Base-by-base conservation (phyloP, 164 flowering plant species). In the Sextonia rubra region DNA sequence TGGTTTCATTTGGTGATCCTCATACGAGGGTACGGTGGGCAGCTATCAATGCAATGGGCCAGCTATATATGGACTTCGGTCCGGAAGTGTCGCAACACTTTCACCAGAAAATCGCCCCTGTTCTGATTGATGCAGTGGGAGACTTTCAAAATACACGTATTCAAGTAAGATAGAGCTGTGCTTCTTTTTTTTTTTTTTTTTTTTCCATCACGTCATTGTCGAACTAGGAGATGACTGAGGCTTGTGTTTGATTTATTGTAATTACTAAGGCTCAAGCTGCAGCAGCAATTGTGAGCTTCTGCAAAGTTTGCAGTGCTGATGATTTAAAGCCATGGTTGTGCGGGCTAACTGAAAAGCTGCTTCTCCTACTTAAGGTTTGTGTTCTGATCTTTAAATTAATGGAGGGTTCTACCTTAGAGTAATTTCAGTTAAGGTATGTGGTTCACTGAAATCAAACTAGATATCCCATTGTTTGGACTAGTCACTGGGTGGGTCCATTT, bases 11-110 rank as follows among this genome's bases (percentile, higher is more conserved):
- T 30, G 78, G 78, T 58, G 78, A 80, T 64, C 78, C 82, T 15
- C 80, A 80, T 30, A 75, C 75, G 2, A 80, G 85, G 32, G 85
- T 79, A 27, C 68, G 85, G 37, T 83, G 85, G 85, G 83, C 85
- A 67, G 83, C 83, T 52, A 80, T 83, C 56, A 77, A 79, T 80
- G 79, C 82, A 58, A 78, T 83, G 60, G 82, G 82, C 48, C 83
- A 78, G 73, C 47, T 83, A n/a, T 83, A 82, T 55, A 80, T 79
- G 1, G 82, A 83, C 58, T 75, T 83, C 64, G 80, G 85, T 26
- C 81, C 82, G 3, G 82, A 80, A 30, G 68, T 80, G 74, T 80
- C 78, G 69, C 66, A 58, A 47, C 81, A 78, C 58, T 79, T 72
- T 64, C 85, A 80, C 71, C 82, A 80, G 15, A 67, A 58, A 20